Evolutionary conservation across 805 yeast genomes (phyloP), one percentile per base, ranked within the genome.

Genomic region (Saccharomycopsis amapae): DNA sequence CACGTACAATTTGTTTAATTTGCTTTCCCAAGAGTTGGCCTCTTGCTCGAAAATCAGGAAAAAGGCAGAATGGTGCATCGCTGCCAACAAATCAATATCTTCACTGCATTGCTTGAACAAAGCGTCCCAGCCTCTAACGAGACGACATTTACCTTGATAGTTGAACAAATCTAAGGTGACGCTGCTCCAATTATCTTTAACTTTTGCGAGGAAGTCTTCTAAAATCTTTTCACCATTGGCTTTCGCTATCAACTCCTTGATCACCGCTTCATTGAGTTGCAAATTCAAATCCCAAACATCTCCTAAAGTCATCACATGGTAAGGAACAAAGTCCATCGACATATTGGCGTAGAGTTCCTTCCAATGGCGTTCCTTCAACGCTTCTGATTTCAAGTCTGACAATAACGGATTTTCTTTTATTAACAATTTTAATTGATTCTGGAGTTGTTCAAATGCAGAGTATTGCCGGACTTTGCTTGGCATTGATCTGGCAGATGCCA

Each of bases 151-250:
- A 25, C 71, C 68, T 40, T 70, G 69, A 57, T 73, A 81, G 23
- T 69, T 67, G 53, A 75, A 77, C 6, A 72, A 62, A 9, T 76
- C 81, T 46, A 85, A 75, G 0, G 69, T 57, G 4, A 69, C 62
- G 0, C 53, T 52, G 4, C 34, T 38, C 97, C 97, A 89, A 2
- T 64, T 70, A 0, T 59, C 61, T 42, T 69, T 68, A 12, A 88
- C 75, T 2, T 62, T 56, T 1, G 53, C 54, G 5, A 90, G 57
- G 3, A 79, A 73, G 9, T 71, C 75, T 43, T 82, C 85, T 2
- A 90, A 64, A 0, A 75, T 66, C 48, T 73, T 68, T 57, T 90
- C 97, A 2, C 85, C 82, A 49, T 75, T 76, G 0, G 97, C 96
- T 47, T 72, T 75, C 1, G 68, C 67, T 2, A 85, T 54, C 0